Conservation (phyloP, 768 basidiomycete genomes). For the Clitopilus passeckerianus region DNA sequence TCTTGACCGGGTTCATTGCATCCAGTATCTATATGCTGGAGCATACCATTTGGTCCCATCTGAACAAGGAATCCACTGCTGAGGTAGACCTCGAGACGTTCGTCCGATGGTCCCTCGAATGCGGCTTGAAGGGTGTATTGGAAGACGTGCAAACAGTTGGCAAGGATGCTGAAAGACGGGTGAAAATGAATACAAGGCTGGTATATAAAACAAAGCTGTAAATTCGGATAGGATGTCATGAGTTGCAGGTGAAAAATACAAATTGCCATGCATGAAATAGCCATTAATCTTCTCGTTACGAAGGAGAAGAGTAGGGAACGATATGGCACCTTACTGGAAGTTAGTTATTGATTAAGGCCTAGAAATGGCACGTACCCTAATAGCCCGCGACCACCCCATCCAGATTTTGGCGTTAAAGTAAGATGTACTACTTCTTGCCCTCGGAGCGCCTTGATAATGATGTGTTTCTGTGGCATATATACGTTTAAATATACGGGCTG, state of each 20-base stretch:
- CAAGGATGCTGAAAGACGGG: constrained; percentile 15
- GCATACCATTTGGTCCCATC: constrained; percentile 59
- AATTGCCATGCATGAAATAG: no score
- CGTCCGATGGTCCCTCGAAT: constrained; percentile 41
- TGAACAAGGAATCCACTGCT: constrained; percentile 17
- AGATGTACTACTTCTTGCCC: constrained; percentile 39
- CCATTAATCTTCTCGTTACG: not conserved
- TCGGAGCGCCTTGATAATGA: constrained; percentile 57
- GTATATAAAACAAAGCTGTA: constrained; percentile 22
- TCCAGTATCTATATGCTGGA: constrained; percentile 59
- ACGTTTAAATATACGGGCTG: not conserved
- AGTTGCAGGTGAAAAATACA: no score
- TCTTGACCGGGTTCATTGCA: constrained; percentile 51
- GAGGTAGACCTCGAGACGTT: constrained; percentile 49
- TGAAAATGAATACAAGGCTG: constrained; percentile 22
- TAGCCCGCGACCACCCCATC: constrained; percentile 86
- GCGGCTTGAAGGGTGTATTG: constrained; percentile 35
- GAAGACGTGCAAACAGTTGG: constrained; percentile 27
- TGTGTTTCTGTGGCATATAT: constrained; percentile 38
- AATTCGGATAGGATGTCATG: constrained; percentile 5
- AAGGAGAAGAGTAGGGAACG: constrained; percentile 37
- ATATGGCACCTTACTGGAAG: constrained; percentile 49
- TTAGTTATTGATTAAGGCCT: not conserved
- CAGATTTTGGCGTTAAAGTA: constrained; percentile 60
- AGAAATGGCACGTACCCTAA: constrained; percentile 55